Evolutionary conservation across 371 early-diverging fungal species (phyloP).

Genomic region (Mortierella sp.): DNA sequence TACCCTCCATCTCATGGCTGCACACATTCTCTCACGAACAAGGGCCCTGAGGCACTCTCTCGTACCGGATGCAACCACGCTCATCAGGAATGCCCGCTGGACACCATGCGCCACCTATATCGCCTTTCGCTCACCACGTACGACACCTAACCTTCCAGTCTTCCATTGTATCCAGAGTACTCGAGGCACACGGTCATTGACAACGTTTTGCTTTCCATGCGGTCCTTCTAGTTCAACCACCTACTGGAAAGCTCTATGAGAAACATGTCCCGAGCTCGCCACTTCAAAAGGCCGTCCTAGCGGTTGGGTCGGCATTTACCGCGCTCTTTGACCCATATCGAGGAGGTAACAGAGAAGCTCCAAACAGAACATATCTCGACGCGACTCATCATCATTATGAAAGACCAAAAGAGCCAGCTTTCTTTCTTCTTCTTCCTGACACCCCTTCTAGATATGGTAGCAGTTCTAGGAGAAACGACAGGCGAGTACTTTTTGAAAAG

Average conservation of each 20-base stretch:
- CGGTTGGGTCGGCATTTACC: conserved; percentile 81
- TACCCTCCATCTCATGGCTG: conserved; percentile 11
- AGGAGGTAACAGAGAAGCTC: conserved; percentile 70
- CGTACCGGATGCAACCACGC: background rate
- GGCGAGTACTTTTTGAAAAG: conserved; percentile 68
- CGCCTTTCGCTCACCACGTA: conserved; percentile 36
- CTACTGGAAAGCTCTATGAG: conserved; percentile 59
- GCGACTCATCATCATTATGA: too few relatives aligned
- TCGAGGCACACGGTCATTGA: background rate
- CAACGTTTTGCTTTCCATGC: background rate
- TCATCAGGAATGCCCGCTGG: background rate
- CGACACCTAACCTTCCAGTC: background rate
- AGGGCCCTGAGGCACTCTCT: background rate
- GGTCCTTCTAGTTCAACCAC: conserved; percentile 28
- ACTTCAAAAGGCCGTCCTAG: conserved; percentile 68
- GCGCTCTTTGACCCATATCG: conserved; percentile 82
- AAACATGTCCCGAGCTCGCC: conserved; percentile 66
- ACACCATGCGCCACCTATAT: conserved; percentile 20
- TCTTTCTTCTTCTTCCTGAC: background rate
- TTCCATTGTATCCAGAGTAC: background rate
- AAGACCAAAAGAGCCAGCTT: too few relatives aligned
- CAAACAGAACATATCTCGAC: too few relatives aligned
- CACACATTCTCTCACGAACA: conserved; percentile 12
- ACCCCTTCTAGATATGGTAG: conserved; percentile 81
- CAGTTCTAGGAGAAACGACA: conserved; percentile 93